phyloP scores from a whole-genome alignment of 148 eudicot species.

The Vaccinium macrocarpon region DNA sequence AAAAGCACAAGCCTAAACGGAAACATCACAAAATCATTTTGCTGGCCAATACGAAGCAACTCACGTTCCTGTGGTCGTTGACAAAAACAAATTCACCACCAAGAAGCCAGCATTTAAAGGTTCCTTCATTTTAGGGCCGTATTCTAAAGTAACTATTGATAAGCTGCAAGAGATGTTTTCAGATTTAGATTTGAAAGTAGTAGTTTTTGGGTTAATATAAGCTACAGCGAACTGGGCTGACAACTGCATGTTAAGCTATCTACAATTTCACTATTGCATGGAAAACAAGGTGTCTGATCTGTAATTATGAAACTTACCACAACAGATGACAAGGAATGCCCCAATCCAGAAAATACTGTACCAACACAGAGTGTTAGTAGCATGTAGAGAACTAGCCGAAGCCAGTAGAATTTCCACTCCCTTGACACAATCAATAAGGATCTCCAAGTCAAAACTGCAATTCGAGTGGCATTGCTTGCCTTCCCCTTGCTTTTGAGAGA shows the following conservation, averaged over 20 bases:
- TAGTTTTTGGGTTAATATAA: background rate
- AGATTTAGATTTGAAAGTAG: background rate
- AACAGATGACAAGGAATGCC: constrained; percentile 96
- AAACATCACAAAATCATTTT: background rate
- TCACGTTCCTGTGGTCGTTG: background rate
- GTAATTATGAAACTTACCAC: constrained; percentile 52
- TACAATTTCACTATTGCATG: background rate
- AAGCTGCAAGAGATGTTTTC: background rate
- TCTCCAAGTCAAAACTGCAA: constrained; percentile 93
- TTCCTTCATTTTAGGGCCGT: background rate
- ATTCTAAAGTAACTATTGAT: background rate
- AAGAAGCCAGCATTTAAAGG: background rate
- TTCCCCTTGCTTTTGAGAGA: constrained; percentile 85
- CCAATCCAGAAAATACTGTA: constrained; percentile 81
- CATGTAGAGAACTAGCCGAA: constrained; percentile 80
- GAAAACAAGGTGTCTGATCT: background rate
- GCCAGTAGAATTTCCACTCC: constrained; percentile 99
- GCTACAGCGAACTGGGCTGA: background rate
- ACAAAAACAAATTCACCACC: background rate
- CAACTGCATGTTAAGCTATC: background rate
- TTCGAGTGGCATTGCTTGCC: constrained; percentile 65
- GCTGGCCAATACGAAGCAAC: background rate
- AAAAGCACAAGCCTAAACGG: background rate
- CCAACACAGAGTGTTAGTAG: constrained; percentile 82
- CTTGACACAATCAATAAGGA: constrained; percentile 91